Base-by-base conservation (phyloP, 1,284 basidiomycete genomes). In the Violaceomyces palustris region DNA sequence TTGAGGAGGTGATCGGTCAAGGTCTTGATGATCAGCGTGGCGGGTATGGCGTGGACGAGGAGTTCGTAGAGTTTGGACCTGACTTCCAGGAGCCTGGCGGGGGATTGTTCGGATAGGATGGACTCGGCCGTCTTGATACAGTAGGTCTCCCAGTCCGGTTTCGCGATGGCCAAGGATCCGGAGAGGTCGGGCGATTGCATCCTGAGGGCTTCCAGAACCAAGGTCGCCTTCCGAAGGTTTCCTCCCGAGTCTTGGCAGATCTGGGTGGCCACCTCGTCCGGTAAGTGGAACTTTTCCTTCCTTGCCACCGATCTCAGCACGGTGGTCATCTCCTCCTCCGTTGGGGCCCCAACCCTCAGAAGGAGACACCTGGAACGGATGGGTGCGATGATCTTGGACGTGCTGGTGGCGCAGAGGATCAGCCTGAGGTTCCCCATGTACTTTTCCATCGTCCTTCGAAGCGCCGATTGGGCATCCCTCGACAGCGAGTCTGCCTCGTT, bases 71-170 rank as follows among this genome's bases (percentile, higher is more conserved):
- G 80, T 76, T 93, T 96, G 27, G 82, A 81, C 42, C 94, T 81
- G 9, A 97, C 87, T 68, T 90, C 88, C 79, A 97, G 86, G 38
- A 98, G 82, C 43, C 84, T 82, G 48, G 85, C 82, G 11, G 94
- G 90, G n/a, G 84, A 82, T 75, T 97, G 94, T 67, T 96, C 89
- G 58, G 82, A 80, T n/a, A 97, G 77, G 61, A 98, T 93, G 66
- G 87, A 74, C 72, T 93, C 88, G n/a, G 88, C 92, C 11, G 96
- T 85, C 73, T 91, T 89, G 60, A 84, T 79, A 62, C 90, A 92
- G 72, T 96, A 98, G n/a, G 86, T 86, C 75, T 99, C 93, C 94
- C 94, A 99, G 70, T 99, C 94, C 11, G 94, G 92, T 75, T 94
- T 90, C 12, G 92, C 75, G 11, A 77, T 89, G 38, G 90, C 87